phyloP scores from a whole-genome alignment of 768 basidiomycete species.

The Trametes cinnabarina region DNA sequence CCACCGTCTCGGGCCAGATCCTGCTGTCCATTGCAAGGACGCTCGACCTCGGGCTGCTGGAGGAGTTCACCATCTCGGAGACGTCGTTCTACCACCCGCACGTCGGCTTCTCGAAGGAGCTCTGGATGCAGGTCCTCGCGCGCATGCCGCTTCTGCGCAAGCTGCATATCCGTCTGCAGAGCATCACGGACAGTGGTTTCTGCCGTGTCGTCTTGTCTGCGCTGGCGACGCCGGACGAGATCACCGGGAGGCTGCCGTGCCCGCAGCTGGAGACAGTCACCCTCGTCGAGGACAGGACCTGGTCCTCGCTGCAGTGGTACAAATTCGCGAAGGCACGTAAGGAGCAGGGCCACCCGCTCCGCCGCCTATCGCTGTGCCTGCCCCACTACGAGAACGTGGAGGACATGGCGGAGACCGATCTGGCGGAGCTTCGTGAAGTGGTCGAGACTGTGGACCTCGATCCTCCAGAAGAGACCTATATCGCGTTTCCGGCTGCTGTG shows the following conservation, averaged over 20 bases:
- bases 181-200: conserved; percentile 27
- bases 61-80: conserved; percentile 29
- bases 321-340: conserved; percentile 24
- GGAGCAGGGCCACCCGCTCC: conserved; percentile 22
- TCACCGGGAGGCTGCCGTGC: conserved; percentile 23
- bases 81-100: conserved; percentile 22
- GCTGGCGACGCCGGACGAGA: conserved; percentile 20
- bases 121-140: conserved; percentile 26
- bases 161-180: conserved; percentile 25
- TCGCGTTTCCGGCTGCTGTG: conserved; percentile 18
- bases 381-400: conserved; percentile 30
- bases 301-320: conserved; percentile 30
- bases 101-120: conserved; percentile 21
- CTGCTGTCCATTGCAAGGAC: conserved; percentile 21
- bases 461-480: conserved; percentile 14
- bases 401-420: conserved; percentile 29
- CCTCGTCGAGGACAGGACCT: conserved; percentile 28
- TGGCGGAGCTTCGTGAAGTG: conserved; percentile 24
- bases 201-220: conserved; percentile 26
- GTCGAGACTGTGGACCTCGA: conserved; percentile 30
- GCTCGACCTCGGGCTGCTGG: conserved; percentile 24
- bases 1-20: conserved; percentile 23
- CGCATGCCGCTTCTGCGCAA: conserved; percentile 26
- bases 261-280: conserved; percentile 25
- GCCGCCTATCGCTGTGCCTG: conserved; percentile 25